A percentile compares a stretch with the other conserved stretches of the same genome.
Conservation (phyloP, 2,329 filamentous ascomycete species). For the Alternaria sp. region DNA sequence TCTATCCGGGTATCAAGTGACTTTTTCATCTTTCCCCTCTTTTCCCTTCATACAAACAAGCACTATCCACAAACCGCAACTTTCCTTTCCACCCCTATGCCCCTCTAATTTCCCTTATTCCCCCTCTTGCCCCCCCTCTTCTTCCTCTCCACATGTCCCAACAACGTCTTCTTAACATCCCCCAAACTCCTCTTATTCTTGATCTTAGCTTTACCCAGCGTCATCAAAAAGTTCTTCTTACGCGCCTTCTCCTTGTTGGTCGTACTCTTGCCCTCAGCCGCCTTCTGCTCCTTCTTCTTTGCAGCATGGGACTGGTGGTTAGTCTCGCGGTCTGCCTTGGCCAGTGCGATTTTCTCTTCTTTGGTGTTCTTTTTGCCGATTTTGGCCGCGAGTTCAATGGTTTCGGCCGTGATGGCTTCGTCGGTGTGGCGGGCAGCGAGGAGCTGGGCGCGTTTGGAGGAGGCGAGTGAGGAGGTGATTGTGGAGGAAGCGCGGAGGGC, state of each 20-base stretch:
- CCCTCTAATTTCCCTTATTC: conserved; percentile 61
- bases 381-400: conserved; percentile 86
- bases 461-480: conserved; percentile 69
- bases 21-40: not conserved
- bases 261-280: conserved; percentile 88
- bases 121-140: conserved; percentile 84
- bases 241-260: conserved; percentile 97
- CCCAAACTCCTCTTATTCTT: conserved; percentile 95
- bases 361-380: conserved; percentile 83
- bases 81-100: not conserved
- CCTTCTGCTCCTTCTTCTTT: conserved; percentile 85
- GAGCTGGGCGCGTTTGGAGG: conserved; percentile 52
- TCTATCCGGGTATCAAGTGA: conserved; percentile 10
- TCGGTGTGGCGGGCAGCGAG: conserved; percentile 72
- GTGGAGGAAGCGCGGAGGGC: conserved; percentile 81
- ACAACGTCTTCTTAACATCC: conserved; percentile 81
- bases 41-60: not conserved
- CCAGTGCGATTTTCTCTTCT: conserved; percentile 85
- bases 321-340: conserved; percentile 80
- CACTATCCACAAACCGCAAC: too few relatives aligned
- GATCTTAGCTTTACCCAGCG: conserved; percentile 89
- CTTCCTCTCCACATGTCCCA: conserved; percentile 80
- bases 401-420: conserved; percentile 86
- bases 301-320: conserved; percentile 89
- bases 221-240: conserved; percentile 99